Conservation (phyloP, 768 basidiomycete genomes). For the Inosperma sp. region DNA sequence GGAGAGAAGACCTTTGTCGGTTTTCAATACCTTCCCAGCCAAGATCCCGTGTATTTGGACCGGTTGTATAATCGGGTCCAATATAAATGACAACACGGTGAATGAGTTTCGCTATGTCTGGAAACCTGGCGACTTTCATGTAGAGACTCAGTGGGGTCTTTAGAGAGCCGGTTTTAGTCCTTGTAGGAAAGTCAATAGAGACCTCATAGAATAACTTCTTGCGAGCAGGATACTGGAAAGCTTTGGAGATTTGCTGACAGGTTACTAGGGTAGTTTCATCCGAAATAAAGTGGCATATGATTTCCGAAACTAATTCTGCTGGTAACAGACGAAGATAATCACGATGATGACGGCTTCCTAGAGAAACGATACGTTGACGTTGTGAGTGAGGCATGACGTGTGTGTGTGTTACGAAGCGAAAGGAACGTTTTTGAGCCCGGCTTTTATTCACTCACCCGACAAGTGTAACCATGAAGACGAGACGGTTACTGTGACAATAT, state of each 20-base stretch:
- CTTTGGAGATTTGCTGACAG: background rate
- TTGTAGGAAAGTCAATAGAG: background rate
- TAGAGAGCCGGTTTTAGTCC: background rate
- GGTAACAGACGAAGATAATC: slow-evolving; percentile 2
- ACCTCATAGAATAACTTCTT: slow-evolving; percentile 3
- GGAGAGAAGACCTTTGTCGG: no score
- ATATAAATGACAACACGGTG: background rate
- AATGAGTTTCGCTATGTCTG: slow-evolving; percentile 3
- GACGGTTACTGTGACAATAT: no score
- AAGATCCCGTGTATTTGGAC: no score
- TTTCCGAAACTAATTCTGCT: slow-evolving; percentile 6
- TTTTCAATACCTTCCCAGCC: no score
- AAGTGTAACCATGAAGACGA: no score
- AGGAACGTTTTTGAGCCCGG: no score
- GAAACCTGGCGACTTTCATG: background rate
- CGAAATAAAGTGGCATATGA: background rate
- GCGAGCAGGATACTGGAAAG: slow-evolving; percentile 1
- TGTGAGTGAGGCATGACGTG: background rate
- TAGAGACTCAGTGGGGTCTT: slow-evolving; percentile 4
- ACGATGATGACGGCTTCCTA: background rate
- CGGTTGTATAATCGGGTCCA: background rate
- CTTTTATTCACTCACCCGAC: no score
- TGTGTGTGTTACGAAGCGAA: no score
- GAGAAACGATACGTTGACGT: background rate
- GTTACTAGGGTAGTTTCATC: background rate